Percentiles rank a stretch among this genome's conserved stretches.
Conservation (phyloP, 2,329 filamentous ascomycete species). For the Hymenoscyphus infarciens region DNA sequence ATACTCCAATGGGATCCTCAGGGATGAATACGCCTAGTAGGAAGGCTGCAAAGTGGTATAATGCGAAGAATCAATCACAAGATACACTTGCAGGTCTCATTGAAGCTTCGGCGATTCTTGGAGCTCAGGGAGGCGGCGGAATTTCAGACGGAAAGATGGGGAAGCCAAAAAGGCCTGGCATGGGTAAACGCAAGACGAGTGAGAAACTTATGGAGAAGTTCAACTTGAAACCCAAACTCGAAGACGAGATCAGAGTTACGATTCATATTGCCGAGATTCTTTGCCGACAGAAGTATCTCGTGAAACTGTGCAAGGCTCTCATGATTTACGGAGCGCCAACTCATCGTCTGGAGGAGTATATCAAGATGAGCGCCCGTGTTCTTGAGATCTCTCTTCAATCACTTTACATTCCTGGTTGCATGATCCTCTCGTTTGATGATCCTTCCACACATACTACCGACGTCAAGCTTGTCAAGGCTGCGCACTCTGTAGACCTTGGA, state of each 20-base stretch:
- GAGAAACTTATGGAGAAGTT: conserved; percentile 26
- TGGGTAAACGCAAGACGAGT: conserved; percentile 29
- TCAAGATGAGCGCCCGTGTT: conserved; percentile 85
- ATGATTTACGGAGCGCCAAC: conserved; percentile 92
- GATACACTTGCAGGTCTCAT: conserved; percentile 49
- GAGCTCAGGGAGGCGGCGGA: conserved; percentile 45
- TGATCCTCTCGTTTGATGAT: conserved; percentile 92
- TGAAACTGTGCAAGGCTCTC: conserved; percentile 78
- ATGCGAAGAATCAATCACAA: conserved; percentile 43
- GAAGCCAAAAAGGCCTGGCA: conserved; percentile 26
- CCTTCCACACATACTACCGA: conserved; percentile 70
- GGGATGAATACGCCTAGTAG: conserved; percentile 36
- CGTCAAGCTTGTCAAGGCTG: conserved; percentile 67
- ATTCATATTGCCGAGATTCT: conserved; percentile 66
- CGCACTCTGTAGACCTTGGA: conserved; percentile 69
- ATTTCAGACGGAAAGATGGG: conserved; percentile 25
- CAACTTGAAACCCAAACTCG: conserved; percentile 29
- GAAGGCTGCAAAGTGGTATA: conserved; percentile 35
- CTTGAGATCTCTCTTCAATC: conserved; percentile 88
- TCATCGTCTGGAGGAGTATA: conserved; percentile 86
- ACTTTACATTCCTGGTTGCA: conserved; percentile 84
- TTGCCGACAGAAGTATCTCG: conserved; percentile 75
- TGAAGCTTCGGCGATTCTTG: conserved; percentile 52
- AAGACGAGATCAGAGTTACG: conserved; percentile 45
- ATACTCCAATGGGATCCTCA: conserved; percentile 40